Conservation (phyloP, 768 basidiomycete species). For the Phanerodontia chrysosporium region DNA sequence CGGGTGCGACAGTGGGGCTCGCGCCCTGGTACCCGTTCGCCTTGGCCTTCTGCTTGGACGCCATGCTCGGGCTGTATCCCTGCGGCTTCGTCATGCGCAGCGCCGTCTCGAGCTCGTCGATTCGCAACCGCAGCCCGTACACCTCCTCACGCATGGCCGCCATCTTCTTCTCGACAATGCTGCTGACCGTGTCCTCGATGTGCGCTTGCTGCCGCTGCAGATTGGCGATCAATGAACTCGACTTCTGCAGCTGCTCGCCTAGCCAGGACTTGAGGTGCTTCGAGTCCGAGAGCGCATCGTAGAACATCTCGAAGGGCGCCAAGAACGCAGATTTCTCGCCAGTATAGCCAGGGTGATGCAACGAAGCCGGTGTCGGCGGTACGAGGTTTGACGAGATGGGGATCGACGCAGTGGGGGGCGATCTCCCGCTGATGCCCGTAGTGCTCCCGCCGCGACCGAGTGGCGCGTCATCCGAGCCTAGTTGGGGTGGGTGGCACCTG, state of each 20-base stretch:
- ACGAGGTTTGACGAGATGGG: constrained; percentile 65
- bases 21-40: constrained; percentile 17
- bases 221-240: constrained; percentile 49
- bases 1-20: constrained; percentile 7
- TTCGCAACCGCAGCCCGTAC: constrained; percentile 49
- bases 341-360: constrained; percentile 56
- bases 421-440: constrained; percentile 32
- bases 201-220: constrained; percentile 68
- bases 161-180: constrained; percentile 57
- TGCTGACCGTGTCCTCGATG: constrained; percentile 54
- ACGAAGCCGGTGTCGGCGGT: constrained; percentile 64
- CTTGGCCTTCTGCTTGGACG: constrained; percentile 18
- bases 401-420: constrained; percentile 56
- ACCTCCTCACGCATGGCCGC: constrained; percentile 61
- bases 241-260: constrained; percentile 64
- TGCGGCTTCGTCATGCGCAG: constrained; percentile 22
- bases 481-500: constrained; percentile 75
- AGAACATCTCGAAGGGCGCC: constrained; percentile 79
- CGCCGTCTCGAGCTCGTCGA: constrained; percentile 65
- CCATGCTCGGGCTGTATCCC: constrained; percentile 20
- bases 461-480: constrained; percentile 46
- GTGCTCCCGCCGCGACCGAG: constrained; percentile 14
- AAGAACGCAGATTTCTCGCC: constrained; percentile 75
- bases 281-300: constrained; percentile 79
- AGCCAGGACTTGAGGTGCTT: constrained; percentile 77